Conservation (phyloP, 139 green algal species). For the Ulvella scutata region DNA sequence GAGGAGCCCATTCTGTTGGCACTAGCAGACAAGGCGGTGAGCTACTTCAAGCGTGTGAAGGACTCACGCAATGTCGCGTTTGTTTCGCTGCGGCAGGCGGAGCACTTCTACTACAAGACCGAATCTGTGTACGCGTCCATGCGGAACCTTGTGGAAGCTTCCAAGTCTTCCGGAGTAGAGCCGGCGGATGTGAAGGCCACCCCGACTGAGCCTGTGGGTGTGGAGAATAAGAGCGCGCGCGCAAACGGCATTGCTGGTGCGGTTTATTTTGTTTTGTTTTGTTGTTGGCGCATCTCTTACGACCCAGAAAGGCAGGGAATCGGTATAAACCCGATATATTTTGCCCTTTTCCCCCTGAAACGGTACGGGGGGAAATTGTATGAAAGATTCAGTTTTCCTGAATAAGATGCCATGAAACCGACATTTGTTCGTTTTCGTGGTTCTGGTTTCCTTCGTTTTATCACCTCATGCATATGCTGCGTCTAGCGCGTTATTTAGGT, state of each 20-base stretch:
- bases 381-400: too few species aligned
- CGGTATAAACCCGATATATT: too few species aligned
- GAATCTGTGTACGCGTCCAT: conserved; percentile 67
- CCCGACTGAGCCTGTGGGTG: not conserved
- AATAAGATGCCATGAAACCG: too few species aligned
- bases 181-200: not conserved
- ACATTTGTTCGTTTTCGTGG: too few species aligned
- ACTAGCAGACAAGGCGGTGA: conserved; percentile 52
- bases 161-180: not conserved
- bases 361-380: too few species aligned
- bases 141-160: conserved; percentile 34
- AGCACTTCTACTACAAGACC: conserved; percentile 98
- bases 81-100: conserved; percentile 64
- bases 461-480: too few species aligned
- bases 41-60: conserved; percentile 30
- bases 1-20: conserved; percentile 89
- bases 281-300: too few species aligned
- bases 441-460: too few species aligned
- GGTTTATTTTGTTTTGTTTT: too few species aligned
- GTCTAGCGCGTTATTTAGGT: too few species aligned
- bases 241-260: not conserved
- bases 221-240: not conserved
- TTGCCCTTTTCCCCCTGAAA: too few species aligned
- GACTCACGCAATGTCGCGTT: conserved; percentile 21
- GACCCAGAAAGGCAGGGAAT: too few species aligned